These are phyloP conservation scores for Acacia acuminata DNA, from an alignment of 306 rosid species.

Conservation along the genomic window DNA sequence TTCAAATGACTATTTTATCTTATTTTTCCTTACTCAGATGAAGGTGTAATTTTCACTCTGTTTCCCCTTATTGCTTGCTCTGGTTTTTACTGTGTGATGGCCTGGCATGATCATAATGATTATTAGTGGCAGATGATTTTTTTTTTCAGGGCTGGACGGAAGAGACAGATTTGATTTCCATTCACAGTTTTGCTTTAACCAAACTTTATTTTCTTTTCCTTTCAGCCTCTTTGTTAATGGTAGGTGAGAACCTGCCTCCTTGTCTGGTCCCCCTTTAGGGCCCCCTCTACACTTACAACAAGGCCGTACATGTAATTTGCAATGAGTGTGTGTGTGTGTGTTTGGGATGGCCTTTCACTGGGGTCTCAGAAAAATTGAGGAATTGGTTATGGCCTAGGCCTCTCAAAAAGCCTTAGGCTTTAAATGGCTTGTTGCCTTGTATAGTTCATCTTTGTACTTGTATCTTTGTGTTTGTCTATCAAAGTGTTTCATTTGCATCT, in stretches of 20 bases:
- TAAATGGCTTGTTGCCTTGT: background rate
- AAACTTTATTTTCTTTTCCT: background rate
- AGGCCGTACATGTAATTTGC: background rate
- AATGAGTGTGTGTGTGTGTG: background rate
- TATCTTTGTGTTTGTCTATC: background rate
- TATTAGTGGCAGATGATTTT: background rate
- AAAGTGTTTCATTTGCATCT: background rate
- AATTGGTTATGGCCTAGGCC: background rate
- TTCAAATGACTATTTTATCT: no score
- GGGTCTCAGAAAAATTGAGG: conserved; percentile 6
- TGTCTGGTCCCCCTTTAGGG: background rate
- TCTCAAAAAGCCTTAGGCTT: background rate
- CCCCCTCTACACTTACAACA: background rate
- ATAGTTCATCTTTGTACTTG: background rate
- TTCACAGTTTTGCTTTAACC: conserved; percentile 6
- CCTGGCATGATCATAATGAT: background rate
- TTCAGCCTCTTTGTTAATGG: conserved; percentile 1
- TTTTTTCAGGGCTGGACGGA: background rate
- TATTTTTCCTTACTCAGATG: no score
- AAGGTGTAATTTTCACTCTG: background rate
- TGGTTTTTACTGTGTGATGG: background rate
- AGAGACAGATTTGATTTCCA: conserved; percentile 28
- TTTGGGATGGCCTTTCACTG: background rate
- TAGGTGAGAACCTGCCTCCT: background rate
- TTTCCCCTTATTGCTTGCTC: background rate